phyloP scores from a whole-genome alignment of 192 early-diverging fungal species.

The Pecoramyces ruminantium region DNA sequence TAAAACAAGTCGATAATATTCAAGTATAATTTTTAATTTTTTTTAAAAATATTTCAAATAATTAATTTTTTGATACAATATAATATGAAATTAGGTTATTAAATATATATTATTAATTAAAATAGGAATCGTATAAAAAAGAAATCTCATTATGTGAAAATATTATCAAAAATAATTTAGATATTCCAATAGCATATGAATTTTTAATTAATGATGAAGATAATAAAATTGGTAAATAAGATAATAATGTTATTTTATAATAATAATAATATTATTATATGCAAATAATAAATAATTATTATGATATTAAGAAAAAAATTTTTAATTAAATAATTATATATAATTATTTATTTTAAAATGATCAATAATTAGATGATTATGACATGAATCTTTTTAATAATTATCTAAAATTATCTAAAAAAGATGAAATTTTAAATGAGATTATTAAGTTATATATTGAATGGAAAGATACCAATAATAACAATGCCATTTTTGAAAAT shows the following conservation, averaged over 20 bases:
- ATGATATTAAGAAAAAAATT: no score
- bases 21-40: neutral
- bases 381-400: neutral
- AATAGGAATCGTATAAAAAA: neutral
- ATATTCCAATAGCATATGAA: neutral
- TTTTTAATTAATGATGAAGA: neutral
- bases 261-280: no score
- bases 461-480: neutral
- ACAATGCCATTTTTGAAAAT: neutral
- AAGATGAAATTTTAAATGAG: neutral
- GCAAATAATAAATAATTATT: no score
- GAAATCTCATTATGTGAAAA: neutral
- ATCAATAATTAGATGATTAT: neutral
- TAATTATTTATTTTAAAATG: no score
- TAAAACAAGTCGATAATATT: neutral
- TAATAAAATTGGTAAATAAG: neutral
- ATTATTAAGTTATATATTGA: neutral
- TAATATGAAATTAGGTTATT: no score
- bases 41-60: no score
- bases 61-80: no score
- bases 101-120: no score
- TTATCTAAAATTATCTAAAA: neutral
- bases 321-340: no score
- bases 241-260: no score
- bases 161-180: neutral